Conservation (phyloP, 805 yeast species). For the Candida pseudofarinosa region DNA sequence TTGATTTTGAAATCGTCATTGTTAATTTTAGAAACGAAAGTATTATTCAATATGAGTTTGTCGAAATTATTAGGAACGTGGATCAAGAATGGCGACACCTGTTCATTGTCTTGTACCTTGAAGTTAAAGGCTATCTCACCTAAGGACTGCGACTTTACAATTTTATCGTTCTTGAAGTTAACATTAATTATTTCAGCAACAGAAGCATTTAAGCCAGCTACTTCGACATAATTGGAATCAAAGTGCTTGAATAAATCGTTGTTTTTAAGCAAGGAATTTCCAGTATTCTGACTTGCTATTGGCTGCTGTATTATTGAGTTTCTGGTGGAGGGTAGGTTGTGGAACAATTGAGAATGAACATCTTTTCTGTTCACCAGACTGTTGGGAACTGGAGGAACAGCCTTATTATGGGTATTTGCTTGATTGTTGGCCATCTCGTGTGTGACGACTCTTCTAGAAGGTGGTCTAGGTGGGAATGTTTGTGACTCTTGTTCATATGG, state of each 20-base stretch:
- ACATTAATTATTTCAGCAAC: slow-evolving; percentile 85
- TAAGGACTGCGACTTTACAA: slow-evolving; percentile 56
- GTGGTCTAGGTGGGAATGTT: slow-evolving; percentile 49
- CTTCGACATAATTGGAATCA: slow-evolving; percentile 32
- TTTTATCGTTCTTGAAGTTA: slow-evolving; percentile 61
- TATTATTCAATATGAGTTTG: slow-evolving; percentile 40
- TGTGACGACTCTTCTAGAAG: slow-evolving; percentile 47
- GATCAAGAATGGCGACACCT: slow-evolving; percentile 25
- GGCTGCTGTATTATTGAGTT: slow-evolving; percentile 21
- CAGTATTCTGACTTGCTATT: slow-evolving; percentile 37
- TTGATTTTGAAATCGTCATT: slow-evolving; percentile 37
- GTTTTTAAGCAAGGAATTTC: slow-evolving; percentile 25
- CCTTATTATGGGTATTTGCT: slow-evolving; percentile 2
- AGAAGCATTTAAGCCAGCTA: slow-evolving; percentile 75
- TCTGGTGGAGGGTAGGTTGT: slow-evolving; percentile 39
- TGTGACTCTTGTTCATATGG: neutral
- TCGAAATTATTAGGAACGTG: slow-evolving; percentile 47
- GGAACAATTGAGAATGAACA: slow-evolving; percentile 45
- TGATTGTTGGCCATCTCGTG: slow-evolving; percentile 21
- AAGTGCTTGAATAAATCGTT: slow-evolving; percentile 22
- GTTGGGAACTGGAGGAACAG: slow-evolving; percentile 24
- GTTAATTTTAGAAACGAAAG: slow-evolving; percentile 25
- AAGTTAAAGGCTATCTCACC: slow-evolving; percentile 88
- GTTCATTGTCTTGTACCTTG: slow-evolving; percentile 24
- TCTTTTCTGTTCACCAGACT: slow-evolving; percentile 31